Percentiles rank a stretch among this genome's conserved stretches.
These are phyloP conservation scores for Penicillium brevicompactum DNA, from an alignment of 2,329 filamentous ascomycete genomes.

Conservation along the genomic window DNA sequence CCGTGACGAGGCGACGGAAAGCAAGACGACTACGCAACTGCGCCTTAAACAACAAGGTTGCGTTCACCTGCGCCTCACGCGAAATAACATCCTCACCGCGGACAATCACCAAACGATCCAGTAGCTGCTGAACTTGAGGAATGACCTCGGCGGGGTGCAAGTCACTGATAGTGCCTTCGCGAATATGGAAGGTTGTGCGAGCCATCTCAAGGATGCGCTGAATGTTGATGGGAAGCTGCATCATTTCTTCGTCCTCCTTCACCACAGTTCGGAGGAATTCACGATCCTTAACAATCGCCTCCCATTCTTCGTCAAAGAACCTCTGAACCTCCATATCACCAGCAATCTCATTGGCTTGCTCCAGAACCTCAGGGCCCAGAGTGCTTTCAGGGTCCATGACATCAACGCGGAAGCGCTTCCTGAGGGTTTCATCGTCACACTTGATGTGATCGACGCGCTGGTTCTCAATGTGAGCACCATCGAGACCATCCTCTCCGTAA, in stretches of 20 bases:
- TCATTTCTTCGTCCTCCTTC: slow-evolving; percentile 77
- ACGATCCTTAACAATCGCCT: slow-evolving; percentile 74
- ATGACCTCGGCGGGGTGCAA: slow-evolving; percentile 87
- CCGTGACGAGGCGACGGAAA: slow-evolving; percentile 87
- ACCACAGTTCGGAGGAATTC: slow-evolving; percentile 71
- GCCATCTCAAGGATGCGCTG: slow-evolving; percentile 88
- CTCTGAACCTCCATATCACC: slow-evolving; percentile 87
- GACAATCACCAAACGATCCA: slow-evolving; percentile 80
- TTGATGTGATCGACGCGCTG: slow-evolving; percentile 86
- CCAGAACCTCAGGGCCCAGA: slow-evolving; percentile 71
- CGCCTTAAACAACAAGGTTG: slow-evolving; percentile 89
- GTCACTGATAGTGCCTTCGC: slow-evolving; percentile 82
- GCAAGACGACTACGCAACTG: slow-evolving; percentile 85
- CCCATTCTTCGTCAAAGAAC: slow-evolving; percentile 85
- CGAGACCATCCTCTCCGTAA: slow-evolving; percentile 95
- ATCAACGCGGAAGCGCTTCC: slow-evolving; percentile 81
- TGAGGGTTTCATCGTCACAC: slow-evolving; percentile 75
- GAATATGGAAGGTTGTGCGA: slow-evolving; percentile 87
- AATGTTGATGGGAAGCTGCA: slow-evolving; percentile 92
- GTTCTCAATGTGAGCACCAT: slow-evolving; percentile 90
- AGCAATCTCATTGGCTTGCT: slow-evolving; percentile 81
- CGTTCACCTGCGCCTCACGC: slow-evolving; percentile 80
- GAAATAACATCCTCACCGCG: slow-evolving; percentile 83
- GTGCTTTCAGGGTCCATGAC: slow-evolving; percentile 71
- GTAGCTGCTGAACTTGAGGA: slow-evolving; percentile 71